Percentiles rank a stretch among this genome's conserved stretches.
These are phyloP conservation scores for Fusarium guadeloupense DNA, from an alignment of 2,329 filamentous ascomycete genomes.

Conservation along the genomic window DNA sequence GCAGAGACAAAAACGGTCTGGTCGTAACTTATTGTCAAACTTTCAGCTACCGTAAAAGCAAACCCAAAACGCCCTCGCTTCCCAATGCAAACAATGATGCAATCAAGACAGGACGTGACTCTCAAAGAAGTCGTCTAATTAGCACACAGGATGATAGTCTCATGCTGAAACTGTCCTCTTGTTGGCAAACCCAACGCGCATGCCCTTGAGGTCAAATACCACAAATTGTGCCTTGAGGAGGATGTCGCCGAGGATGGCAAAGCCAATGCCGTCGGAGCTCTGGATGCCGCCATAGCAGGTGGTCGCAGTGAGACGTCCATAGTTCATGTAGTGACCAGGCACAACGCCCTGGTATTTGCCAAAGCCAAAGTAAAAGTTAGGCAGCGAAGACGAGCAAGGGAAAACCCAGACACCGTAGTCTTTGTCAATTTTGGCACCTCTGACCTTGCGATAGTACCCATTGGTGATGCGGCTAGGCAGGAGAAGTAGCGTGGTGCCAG, in stretches of 20 bases:
- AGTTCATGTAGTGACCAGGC: constrained; percentile 52
- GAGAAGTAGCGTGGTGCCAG: constrained; percentile 74
- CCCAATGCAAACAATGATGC: constrained; percentile 28
- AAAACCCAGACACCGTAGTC: constrained; percentile 65
- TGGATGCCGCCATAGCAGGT: constrained; percentile 53
- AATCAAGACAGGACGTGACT: background rate
- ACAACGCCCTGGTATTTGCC: constrained; percentile 48
- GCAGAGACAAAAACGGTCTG: constrained; percentile 1
- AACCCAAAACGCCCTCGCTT: constrained; percentile 35
- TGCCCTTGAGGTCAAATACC: constrained; percentile 50
- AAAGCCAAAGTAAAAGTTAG: constrained; percentile 51
- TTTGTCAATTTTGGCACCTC: constrained; percentile 57
- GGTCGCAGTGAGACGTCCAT: constrained; percentile 41
- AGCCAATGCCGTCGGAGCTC: constrained; percentile 47
- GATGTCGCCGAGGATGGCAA: constrained; percentile 54
- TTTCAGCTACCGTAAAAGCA: constrained; percentile 24
- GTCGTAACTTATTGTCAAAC: constrained; percentile 19
- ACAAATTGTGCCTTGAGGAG: constrained; percentile 57
- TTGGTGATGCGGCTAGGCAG: constrained; percentile 62
- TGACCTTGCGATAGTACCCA: constrained; percentile 68
- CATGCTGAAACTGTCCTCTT: constrained; percentile 41
- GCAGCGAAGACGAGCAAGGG: constrained; percentile 63
- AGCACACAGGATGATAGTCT: background rate
- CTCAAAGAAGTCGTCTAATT: background rate
- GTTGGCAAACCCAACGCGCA: constrained; percentile 52